Evolutionary conservation across 495 filamentous ascomycete genomes (phyloP).

Genomic region (Penicillium pancosmium): DNA sequence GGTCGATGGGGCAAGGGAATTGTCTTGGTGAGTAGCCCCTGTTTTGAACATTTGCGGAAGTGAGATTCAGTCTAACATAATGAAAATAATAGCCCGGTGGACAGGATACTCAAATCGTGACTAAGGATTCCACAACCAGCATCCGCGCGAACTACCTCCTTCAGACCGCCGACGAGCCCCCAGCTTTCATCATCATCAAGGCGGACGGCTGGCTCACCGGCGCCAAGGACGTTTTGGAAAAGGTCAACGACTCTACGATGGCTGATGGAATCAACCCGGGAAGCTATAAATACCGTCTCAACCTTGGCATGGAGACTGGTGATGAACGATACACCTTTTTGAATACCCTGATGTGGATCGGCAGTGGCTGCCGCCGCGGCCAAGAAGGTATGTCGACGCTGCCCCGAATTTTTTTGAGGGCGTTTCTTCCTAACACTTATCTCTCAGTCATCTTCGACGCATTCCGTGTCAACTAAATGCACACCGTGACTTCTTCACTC

Average conservation of each 20-base stretch:
- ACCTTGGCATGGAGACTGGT: conserved; percentile 61
- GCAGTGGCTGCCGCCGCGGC: conserved; percentile 59
- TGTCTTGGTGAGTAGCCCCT: conserved; percentile 51
- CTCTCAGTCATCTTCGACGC: conserved; percentile 49
- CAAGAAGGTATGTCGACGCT: conserved; percentile 51
- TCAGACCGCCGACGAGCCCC: conserved; percentile 60
- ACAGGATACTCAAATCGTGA: conserved; percentile 61
- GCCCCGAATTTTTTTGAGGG: conserved; percentile 6
- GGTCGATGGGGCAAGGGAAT: conserved; percentile 62
- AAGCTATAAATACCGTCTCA: conserved; percentile 59
- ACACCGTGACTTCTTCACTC: conserved; percentile 21
- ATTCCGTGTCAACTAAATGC: conserved; percentile 48
- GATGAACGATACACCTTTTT: conserved; percentile 64
- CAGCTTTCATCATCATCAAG: conserved; percentile 62
- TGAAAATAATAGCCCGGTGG: conserved; percentile 52
- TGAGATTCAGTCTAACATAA: neutral
- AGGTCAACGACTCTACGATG: conserved; percentile 53
- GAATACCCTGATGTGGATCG: conserved; percentile 65
- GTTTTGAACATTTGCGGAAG: no score
- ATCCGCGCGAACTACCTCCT: conserved; percentile 58
- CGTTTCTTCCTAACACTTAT: neutral
- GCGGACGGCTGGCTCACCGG: conserved; percentile 61
- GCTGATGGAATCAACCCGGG: conserved; percentile 58
- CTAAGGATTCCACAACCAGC: conserved; percentile 56
- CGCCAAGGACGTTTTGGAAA: conserved; percentile 59